A percentile compares a stretch with the other conserved stretches of the same genome.
These are phyloP conservation scores for Aspergillus niger DNA, from an alignment of 2,329 filamentous ascomycete genomes.

Conservation along the genomic window DNA sequence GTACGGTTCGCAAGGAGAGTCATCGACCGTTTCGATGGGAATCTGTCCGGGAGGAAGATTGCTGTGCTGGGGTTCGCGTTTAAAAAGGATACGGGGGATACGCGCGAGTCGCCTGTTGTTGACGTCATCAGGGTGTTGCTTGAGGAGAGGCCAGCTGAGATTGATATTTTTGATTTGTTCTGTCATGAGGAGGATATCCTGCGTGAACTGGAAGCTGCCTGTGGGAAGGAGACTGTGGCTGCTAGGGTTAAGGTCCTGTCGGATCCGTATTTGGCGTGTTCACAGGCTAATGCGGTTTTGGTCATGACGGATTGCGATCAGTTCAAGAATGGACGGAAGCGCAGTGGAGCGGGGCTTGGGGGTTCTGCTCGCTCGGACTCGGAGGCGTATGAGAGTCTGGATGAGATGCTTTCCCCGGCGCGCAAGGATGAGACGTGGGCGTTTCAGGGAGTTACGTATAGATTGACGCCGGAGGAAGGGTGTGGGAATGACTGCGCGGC, in stretches of 20 bases:
- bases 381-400: not conserved
- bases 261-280: conserved; percentile 50
- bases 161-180: conserved; percentile 69
- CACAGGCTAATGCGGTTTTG: conserved; percentile 50
- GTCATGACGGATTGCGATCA: conserved; percentile 58
- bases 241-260: conserved; percentile 40
- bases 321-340: conserved; percentile 40
- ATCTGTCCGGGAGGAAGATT: conserved; percentile 69
- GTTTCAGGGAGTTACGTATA: conserved; percentile 25
- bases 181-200: conserved; percentile 44
- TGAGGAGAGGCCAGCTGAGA: conserved; percentile 63
- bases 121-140: conserved; percentile 67
- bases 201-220: conserved; percentile 36
- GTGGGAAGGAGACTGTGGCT: not conserved
- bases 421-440: conserved; percentile 25
- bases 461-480: conserved; percentile 21
- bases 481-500: conserved; percentile 32
- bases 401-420: not conserved
- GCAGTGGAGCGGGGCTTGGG: not conserved
- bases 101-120: conserved; percentile 69
- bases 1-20: conserved; percentile 68
- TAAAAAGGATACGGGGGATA: conserved; percentile 78
- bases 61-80: conserved; percentile 75
- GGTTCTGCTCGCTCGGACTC: not conserved
- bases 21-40: conserved; percentile 68